These are phyloP conservation scores for Xylaria sp. DNA, from an alignment of 2,329 filamentous ascomycete species.

Conservation along the genomic window DNA sequence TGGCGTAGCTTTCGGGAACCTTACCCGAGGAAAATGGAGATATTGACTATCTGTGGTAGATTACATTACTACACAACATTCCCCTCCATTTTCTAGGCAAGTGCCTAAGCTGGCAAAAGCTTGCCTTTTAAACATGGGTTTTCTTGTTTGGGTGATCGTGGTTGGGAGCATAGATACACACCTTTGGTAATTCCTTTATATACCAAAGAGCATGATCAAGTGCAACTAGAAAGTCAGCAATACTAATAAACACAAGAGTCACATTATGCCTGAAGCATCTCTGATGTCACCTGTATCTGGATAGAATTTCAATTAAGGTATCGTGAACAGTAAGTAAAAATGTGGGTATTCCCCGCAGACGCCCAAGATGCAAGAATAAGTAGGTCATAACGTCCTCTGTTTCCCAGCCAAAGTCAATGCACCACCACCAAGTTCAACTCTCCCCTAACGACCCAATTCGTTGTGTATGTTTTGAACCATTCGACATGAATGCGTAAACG, in stretches of 20 bases:
- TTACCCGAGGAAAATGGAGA: not conserved
- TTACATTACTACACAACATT: not conserved
- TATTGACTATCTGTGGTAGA: not conserved
- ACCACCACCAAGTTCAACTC: not conserved
- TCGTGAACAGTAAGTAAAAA: constrained; percentile 15
- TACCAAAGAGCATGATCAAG: no score
- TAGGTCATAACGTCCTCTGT: constrained; percentile 5
- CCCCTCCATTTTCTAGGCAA: not conserved
- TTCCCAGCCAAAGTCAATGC: constrained; percentile 2
- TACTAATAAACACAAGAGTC: not conserved
- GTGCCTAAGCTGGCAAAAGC: no score
- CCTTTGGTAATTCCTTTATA: no score
- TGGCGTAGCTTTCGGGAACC: not conserved
- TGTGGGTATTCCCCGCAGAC: constrained; percentile 26
- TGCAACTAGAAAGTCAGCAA: no score
- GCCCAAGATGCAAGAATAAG: constrained; percentile 24
- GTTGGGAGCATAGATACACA: no score
- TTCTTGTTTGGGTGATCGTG: no score
- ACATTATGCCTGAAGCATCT: not conserved
- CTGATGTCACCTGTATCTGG: not conserved
- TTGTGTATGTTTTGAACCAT: not conserved
- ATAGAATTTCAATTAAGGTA: constrained; percentile 22
- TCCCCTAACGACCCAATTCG: not conserved
- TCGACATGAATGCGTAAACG: not conserved
- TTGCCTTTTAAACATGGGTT: no score